A percentile compares a stretch with the other conserved stretches of the same genome.
Conservation (phyloP, 2,329 filamentous ascomycete genomes). For the Orbilia brochopaga region DNA sequence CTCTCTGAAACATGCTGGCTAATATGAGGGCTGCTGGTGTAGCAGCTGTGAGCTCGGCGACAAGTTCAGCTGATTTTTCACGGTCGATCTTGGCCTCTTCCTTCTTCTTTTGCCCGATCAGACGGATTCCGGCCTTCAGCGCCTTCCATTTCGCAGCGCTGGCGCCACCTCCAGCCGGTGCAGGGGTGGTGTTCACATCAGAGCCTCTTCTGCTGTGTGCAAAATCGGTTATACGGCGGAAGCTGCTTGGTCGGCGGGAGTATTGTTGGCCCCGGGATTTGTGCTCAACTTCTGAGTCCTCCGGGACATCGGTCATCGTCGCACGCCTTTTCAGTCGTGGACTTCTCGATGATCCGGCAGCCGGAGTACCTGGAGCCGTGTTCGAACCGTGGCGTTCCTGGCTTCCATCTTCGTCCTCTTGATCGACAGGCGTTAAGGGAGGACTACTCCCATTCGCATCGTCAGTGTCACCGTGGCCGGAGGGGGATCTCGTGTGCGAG, state of each 20-base stretch:
- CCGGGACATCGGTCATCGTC: slow-evolving; percentile 62
- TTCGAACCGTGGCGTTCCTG: slow-evolving; percentile 22
- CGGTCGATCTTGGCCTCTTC: slow-evolving; percentile 86
- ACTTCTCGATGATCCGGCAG: slow-evolving; percentile 7
- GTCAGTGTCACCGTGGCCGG: slow-evolving; percentile 25
- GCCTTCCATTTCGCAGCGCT: slow-evolving; percentile 87
- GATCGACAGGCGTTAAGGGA: slow-evolving; percentile 33
- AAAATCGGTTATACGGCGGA: slow-evolving; percentile 62
- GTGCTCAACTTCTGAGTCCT: slow-evolving; percentile 53
- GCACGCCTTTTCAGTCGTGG: slow-evolving; percentile 57
- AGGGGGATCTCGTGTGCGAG: slow-evolving; percentile 42
- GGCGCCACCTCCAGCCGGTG: slow-evolving; percentile 59
- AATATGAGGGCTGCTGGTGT: slow-evolving; percentile 92
- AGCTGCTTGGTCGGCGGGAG: slow-evolving; percentile 53
- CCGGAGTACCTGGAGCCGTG: slow-evolving; percentile 36
- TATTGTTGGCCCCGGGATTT: slow-evolving; percentile 28
- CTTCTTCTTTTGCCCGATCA: slow-evolving; percentile 75
- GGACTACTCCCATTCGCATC: slow-evolving; percentile 24
- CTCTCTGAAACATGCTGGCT: slow-evolving; percentile 95
- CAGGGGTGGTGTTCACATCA: slow-evolving; percentile 49
- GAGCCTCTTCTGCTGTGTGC: slow-evolving; percentile 58
- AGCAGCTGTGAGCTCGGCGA: slow-evolving; percentile 91
- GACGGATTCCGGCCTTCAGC: slow-evolving; percentile 84
- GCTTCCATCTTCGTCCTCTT: slow-evolving; percentile 41
- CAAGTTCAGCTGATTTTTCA: slow-evolving; percentile 91